phyloP scores from a whole-genome alignment of 2,329 filamentous ascomycete genomes.

The Xylaria hypoxylon region DNA sequence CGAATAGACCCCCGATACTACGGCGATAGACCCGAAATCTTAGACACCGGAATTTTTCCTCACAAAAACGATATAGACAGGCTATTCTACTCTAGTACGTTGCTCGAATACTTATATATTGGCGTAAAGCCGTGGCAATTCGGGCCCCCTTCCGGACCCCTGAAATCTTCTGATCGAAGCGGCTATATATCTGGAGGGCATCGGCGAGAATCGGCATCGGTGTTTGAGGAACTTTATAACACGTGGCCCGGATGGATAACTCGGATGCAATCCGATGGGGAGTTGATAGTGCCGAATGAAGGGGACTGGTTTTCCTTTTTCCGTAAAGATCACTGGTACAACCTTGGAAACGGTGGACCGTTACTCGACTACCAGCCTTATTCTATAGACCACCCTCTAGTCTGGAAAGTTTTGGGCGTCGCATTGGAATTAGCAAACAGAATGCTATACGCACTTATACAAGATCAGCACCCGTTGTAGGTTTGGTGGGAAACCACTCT shows the following conservation, averaged over 20 bases:
- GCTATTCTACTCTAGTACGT: neutral
- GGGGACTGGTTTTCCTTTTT: slow-evolving; percentile 18
- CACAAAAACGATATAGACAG: slow-evolving; percentile 2
- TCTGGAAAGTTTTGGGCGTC: slow-evolving; percentile 1
- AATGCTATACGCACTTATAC: slow-evolving; percentile 14
- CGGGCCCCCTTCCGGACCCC: neutral
- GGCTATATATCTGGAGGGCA: slow-evolving; percentile 20
- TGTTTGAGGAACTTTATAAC: neutral
- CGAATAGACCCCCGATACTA: slow-evolving; percentile 11
- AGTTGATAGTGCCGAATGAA: slow-evolving; percentile 12
- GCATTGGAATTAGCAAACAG: slow-evolving; percentile 18
- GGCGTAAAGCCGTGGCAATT: slow-evolving; percentile 11
- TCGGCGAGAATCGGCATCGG: neutral
- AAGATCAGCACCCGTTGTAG: slow-evolving; percentile 19
- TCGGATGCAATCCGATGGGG: neutral
- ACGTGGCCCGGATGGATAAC: neutral
- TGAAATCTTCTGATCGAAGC: neutral
- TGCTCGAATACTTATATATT: neutral
- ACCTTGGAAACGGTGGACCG: neutral
- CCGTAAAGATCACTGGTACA: slow-evolving; percentile 24
- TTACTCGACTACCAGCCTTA: slow-evolving; percentile 9
- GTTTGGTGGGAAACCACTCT: neutral
- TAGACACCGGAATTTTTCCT: neutral
- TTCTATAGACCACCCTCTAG: slow-evolving; percentile 23
- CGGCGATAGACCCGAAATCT: neutral